Evolutionary conservation across 805 yeast genomes (phyloP), one percentile per base, ranked within the genome.

Genomic region (Alloascoidea hylecoeti): DNA sequence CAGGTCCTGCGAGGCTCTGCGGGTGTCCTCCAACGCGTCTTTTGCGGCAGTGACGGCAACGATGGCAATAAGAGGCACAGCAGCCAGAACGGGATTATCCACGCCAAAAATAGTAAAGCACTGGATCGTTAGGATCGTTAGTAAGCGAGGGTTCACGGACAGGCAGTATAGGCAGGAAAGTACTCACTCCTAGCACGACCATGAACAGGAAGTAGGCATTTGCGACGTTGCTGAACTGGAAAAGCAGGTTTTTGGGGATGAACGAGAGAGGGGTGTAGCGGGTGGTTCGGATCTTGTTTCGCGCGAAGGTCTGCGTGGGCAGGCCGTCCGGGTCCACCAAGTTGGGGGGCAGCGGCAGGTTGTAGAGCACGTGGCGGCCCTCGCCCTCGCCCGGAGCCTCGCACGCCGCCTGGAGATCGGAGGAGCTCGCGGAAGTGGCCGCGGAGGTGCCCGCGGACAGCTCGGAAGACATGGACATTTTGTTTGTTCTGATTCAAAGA

Each of bases 11-110:
- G 68, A 62, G 0, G 85, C 76, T 58, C 94, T 68, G 54, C 85
- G 64, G 5, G 83, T 79, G 55, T 82, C 94, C 56, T 82, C 94
- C 34, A 82, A 58, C 1, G 84, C 92, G 57, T 82, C 94, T 48
- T 79, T 79, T 41, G 78, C 62, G 0, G 85, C 88, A 1, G 94
- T 82, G 35, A 82, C 67, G 5, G 63, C 53, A 17, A 82, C 83
- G 57, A 82, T 81, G 34, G 78, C 89, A 55, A 81, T 75, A 52
- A 82, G 66, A 2, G 94, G 94, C 18, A 79, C 89, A 4, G 82
- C 76, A 5, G 81, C 68, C 36, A 82, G 52, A 1, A 74, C 83
- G 1, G 94, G 94, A 41, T 68, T 72, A 2, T 86, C 79, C 18
- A 82, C 94, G 52, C 94, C 94, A 54, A 82, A 82, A 32, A 82